phyloP scores from a whole-genome alignment of 176 grass and related monocot species.

The Oryza meyeriana region DNA sequence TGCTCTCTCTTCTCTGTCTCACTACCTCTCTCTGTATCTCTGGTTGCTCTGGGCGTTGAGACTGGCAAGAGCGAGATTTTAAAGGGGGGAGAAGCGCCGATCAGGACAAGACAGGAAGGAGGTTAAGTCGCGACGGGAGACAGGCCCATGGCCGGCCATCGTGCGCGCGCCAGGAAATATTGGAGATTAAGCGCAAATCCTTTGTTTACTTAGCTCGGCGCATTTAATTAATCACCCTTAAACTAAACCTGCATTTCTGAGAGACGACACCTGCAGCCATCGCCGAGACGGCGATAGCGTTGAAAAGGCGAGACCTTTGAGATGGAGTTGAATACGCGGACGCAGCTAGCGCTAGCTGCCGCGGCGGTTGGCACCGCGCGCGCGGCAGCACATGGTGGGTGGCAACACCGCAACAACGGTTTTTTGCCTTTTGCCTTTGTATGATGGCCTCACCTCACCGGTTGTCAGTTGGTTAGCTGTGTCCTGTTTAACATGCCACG shows the following conservation, averaged over 20 bases:
- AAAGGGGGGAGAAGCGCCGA: conserved; percentile 10
- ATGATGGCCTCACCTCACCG: not conserved
- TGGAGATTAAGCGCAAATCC: conserved; percentile 21
- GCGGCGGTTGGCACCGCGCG: not conserved
- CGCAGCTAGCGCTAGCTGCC: not conserved
- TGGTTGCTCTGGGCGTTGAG: not conserved
- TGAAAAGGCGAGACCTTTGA: not conserved
- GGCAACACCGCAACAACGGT: not conserved
- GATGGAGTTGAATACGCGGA: conserved; percentile 15
- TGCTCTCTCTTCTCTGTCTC: not conserved
- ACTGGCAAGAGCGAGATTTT: conserved; percentile 18
- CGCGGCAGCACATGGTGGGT: not conserved
- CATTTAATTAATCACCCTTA: not conserved
- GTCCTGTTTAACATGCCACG: not conserved
- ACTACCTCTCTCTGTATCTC: not conserved
- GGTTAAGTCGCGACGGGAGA: conserved; percentile 44
- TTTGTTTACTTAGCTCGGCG: conserved; percentile 1
- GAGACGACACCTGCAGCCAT: conserved; percentile 26
- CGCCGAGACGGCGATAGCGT: not conserved
- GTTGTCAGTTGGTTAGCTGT: conserved; percentile 6
- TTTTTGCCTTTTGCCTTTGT: not conserved
- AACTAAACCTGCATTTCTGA: not conserved
- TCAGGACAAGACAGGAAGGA: conserved; percentile 35
- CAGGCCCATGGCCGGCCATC: conserved; percentile 26
- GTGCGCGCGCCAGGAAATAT: conserved; percentile 35